Evolutionary conservation across 2,329 filamentous ascomycete species (phyloP).

Genomic region (Aspergillus pseudonomiae): DNA sequence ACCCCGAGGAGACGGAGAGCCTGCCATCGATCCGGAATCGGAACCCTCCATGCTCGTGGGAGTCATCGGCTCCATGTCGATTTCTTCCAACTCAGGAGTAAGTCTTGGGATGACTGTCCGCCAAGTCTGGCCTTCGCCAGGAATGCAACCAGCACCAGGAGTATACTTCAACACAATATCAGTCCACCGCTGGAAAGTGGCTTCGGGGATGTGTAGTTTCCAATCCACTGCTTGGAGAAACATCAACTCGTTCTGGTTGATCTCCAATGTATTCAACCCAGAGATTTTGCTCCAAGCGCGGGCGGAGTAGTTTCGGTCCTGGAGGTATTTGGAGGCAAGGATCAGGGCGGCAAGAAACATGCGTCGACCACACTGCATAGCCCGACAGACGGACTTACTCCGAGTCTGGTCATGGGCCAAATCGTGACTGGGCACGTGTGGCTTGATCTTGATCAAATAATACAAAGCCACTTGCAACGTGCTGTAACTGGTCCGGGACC

Average conservation of each 20-base stretch:
- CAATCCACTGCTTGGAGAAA: slow-evolving; percentile 90
- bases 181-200: slow-evolving; percentile 89
- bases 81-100: slow-evolving; percentile 59
- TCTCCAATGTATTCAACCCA: slow-evolving; percentile 87
- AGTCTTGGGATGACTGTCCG: slow-evolving; percentile 56
- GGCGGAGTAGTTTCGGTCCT: slow-evolving; percentile 96
- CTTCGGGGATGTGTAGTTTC: slow-evolving; percentile 91
- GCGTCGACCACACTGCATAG: slow-evolving; percentile 90
- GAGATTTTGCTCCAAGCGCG: slow-evolving; percentile 99
- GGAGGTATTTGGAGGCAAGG: slow-evolving; percentile 94
- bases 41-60: slow-evolving; percentile 30
- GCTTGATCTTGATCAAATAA: slow-evolving; percentile 92
- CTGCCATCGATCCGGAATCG: slow-evolving; percentile 27
- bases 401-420: slow-evolving; percentile 84
- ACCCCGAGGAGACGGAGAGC: slow-evolving; percentile 35
- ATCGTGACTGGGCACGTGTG: slow-evolving; percentile 79
- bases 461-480: slow-evolving; percentile 96
- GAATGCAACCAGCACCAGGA: slow-evolving; percentile 55
- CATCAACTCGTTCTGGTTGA: slow-evolving; percentile 94
- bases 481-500: slow-evolving; percentile 95
- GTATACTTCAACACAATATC: slow-evolving; percentile 87
- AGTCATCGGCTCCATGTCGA: slow-evolving; percentile 42
- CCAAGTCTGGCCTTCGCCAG: slow-evolving; percentile 44
- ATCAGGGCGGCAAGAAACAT: slow-evolving; percentile 97
- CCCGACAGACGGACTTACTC: slow-evolving; percentile 71